phyloP scores from a whole-genome alignment of 2,329 filamentous ascomycete genomes.

The Colletotrichum lentis region DNA sequence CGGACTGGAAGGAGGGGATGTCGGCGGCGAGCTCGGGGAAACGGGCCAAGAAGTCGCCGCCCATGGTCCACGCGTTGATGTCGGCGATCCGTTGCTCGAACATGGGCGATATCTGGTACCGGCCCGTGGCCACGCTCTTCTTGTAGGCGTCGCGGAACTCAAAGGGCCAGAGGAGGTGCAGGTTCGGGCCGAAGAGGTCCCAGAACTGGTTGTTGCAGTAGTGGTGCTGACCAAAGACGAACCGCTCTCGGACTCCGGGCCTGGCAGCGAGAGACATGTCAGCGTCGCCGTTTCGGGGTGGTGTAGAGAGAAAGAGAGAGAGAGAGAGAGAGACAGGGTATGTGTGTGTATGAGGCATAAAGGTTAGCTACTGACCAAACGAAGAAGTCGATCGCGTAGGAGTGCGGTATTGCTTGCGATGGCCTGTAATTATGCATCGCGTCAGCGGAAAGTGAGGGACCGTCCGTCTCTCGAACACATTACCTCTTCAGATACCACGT shows the following conservation, averaged over 20 bases:
- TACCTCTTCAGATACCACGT: conserved; percentile 44
- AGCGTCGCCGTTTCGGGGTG: neutral
- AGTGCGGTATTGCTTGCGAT: conserved; percentile 43
- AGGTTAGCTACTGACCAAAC: conserved; percentile 41
- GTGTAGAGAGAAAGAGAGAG: neutral
- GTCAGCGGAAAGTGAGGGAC: conserved; percentile 27
- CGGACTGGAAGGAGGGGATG: conserved; percentile 39
- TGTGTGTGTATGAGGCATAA: no score
- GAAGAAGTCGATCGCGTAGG: conserved; percentile 46
- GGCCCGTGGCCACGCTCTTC: conserved; percentile 41
- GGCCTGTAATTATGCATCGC: conserved; percentile 38
- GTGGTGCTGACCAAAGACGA: conserved; percentile 44
- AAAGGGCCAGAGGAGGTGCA: conserved; percentile 43
- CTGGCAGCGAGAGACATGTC: conserved; percentile 28
- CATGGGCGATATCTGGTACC: conserved; percentile 40
- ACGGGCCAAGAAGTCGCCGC: conserved; percentile 41
- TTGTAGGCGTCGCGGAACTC: conserved; percentile 43
- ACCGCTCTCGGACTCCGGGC: conserved; percentile 45
- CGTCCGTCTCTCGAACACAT: neutral
- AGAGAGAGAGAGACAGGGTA: neutral
- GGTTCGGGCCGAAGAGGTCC: conserved; percentile 40
- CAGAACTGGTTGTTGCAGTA: conserved; percentile 46
- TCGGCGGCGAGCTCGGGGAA: conserved; percentile 47
- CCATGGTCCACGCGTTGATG: conserved; percentile 45
- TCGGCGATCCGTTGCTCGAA: conserved; percentile 43